Evolutionary conservation across 805 yeast species (phyloP).

Genomic region (Nakazawaea sp.): DNA sequence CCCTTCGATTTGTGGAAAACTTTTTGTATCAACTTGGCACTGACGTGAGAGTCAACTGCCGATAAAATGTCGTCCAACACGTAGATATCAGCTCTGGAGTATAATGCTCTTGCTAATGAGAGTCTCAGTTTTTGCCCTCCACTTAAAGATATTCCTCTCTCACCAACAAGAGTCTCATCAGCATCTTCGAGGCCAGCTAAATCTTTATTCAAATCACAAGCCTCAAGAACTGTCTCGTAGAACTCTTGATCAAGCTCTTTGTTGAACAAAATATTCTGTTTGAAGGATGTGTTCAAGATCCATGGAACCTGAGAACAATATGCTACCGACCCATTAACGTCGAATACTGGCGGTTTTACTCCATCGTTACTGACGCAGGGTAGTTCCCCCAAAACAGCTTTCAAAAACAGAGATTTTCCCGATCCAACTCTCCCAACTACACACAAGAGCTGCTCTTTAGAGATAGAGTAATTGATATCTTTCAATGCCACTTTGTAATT

Average conservation of each 20-base stretch:
- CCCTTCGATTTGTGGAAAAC: constrained; percentile 39
- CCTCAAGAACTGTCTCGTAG: constrained; percentile 72
- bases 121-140: constrained; percentile 98
- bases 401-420: constrained; percentile 55
- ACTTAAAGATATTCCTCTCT: constrained; percentile 90
- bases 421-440: constrained; percentile 63
- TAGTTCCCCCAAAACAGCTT: constrained; percentile 50
- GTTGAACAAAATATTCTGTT: constrained; percentile 87
- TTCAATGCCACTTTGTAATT: constrained; percentile 33
- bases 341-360: constrained; percentile 16
- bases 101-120: constrained; percentile 91
- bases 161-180: constrained; percentile 91
- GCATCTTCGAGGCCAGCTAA: constrained; percentile 77
- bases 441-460: constrained; percentile 46
- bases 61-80: constrained; percentile 87
- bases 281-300: constrained; percentile 93
- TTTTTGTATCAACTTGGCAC: constrained; percentile 66
- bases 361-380: constrained; percentile 26
- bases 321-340: constrained; percentile 37
- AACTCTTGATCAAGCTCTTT: constrained; percentile 74
- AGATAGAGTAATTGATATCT: constrained; percentile 40
- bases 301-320: constrained; percentile 77
- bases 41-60: constrained; percentile 97
- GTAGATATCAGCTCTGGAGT: constrained; percentile 88
- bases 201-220: constrained; percentile 83